These are phyloP conservation scores for sweet orange (Citrus sinensis) DNA, from an alignment of 345 rosid genomes.

Conservation along the genomic window DVS_A1.0 CM039162.1:9385501-9386000, in stretches of 20 bases:
- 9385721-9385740: not conserved
- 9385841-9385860: not conserved
- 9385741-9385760: not conserved
- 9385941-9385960: not conserved
- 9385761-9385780: not conserved
- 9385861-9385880: not conserved
- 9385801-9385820: not conserved
- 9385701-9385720: not conserved
- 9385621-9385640: not conserved
- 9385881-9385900: not conserved
- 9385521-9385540: conserved; percentile 14
- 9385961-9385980: not conserved
- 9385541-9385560: conserved; percentile 7
- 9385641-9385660: not conserved
- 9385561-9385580: not conserved
- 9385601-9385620: not conserved
- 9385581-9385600: not conserved
- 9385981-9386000: not conserved
- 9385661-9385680: not conserved
- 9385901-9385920: not conserved
- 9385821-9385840: not conserved
- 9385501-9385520: not conserved
- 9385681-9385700: not conserved
- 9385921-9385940: conserved; percentile 1
- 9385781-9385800: no score